Percentiles rank a stretch among this genome's conserved stretches.
These are phyloP conservation scores for Phytopythium litorale DNA, from an alignment of 352 stramenopile genomes.

Conservation along the genomic window DNA sequence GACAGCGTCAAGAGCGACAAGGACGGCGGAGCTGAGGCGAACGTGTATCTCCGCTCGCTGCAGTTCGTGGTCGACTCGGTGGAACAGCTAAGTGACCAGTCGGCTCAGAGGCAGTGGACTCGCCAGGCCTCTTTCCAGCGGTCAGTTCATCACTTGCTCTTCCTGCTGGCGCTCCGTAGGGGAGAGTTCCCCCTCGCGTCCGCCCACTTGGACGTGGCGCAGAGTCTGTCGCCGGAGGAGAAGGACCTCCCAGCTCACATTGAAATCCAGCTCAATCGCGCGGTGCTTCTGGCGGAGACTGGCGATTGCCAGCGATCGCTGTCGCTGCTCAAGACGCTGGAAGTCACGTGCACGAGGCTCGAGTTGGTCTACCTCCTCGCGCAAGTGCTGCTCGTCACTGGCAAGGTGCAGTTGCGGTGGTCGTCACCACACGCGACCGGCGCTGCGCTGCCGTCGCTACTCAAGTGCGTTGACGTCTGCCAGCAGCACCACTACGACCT, in stretches of 20 bases:
- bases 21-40: background rate
- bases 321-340: slow-evolving; percentile 30
- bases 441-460: slow-evolving; percentile 32
- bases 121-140: slow-evolving; percentile 37
- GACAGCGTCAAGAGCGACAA: background rate
- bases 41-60: slow-evolving; percentile 30
- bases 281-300: slow-evolving; percentile 22
- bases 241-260: slow-evolving; percentile 48
- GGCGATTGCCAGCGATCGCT: slow-evolving; percentile 40
- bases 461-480: slow-evolving; percentile 50
- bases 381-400: slow-evolving; percentile 44
- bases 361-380: slow-evolving; percentile 42
- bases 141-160: slow-evolving; percentile 46
- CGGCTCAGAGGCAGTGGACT: slow-evolving; percentile 17
- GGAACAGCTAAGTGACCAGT: background rate
- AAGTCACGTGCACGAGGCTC: slow-evolving; percentile 35
- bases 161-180: slow-evolving; percentile 43
- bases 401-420: slow-evolving; percentile 30
- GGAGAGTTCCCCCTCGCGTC: slow-evolving; percentile 37
- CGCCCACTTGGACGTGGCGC: slow-evolving; percentile 37
- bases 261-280: slow-evolving; percentile 32
- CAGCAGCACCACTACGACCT: slow-evolving; percentile 49
- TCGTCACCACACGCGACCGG: slow-evolving; percentile 42
- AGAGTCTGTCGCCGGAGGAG: slow-evolving; percentile 36
- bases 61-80: slow-evolving; percentile 28